Percentiles rank a stretch among this genome's conserved stretches.
phyloP scores from a whole-genome alignment of 2,329 filamentous ascomycete species.

The Neonectria hederae region DNA sequence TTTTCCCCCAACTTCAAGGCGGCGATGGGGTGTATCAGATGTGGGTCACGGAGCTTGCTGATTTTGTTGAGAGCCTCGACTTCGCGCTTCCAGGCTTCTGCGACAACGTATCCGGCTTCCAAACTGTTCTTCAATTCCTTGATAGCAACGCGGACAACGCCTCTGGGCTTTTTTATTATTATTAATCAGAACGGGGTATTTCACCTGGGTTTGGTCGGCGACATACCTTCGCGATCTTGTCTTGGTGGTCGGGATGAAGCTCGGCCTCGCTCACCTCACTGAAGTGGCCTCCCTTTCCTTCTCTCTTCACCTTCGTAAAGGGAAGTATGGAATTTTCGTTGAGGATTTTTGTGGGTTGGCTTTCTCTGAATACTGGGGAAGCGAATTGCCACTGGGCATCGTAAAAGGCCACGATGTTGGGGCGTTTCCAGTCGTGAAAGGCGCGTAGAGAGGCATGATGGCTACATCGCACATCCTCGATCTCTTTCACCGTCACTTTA shows the following conservation, averaged over 20 bases:
- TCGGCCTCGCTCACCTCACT: conserved; percentile 18
- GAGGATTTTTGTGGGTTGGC: neutral
- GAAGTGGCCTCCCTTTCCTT: conserved; percentile 24
- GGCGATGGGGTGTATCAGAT: conserved; percentile 21
- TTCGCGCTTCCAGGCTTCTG: conserved; percentile 6
- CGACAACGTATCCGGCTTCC: conserved; percentile 11
- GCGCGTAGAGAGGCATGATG: neutral
- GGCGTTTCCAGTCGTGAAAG: conserved; percentile 13
- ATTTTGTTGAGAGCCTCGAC: conserved; percentile 21
- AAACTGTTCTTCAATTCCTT: conserved; percentile 23
- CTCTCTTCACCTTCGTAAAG: neutral
- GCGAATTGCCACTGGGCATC: conserved; percentile 14
- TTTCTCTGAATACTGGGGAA: conserved; percentile 5
- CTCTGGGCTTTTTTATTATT: neutral
- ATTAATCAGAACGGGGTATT: neutral
- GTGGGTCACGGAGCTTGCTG: conserved; percentile 9
- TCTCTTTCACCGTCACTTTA: neutral
- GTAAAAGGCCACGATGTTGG: conserved; percentile 1
- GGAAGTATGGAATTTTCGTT: conserved; percentile 7
- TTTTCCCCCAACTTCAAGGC: conserved; percentile 13
- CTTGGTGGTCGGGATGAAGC: conserved; percentile 20
- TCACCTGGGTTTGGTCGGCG: neutral
- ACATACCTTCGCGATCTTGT: neutral
- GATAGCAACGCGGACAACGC: conserved; percentile 8
- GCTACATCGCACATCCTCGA: neutral